phyloP scores from a whole-genome alignment of 1,284 basidiomycete genomes.

The Malassezia japonica region DNA sequence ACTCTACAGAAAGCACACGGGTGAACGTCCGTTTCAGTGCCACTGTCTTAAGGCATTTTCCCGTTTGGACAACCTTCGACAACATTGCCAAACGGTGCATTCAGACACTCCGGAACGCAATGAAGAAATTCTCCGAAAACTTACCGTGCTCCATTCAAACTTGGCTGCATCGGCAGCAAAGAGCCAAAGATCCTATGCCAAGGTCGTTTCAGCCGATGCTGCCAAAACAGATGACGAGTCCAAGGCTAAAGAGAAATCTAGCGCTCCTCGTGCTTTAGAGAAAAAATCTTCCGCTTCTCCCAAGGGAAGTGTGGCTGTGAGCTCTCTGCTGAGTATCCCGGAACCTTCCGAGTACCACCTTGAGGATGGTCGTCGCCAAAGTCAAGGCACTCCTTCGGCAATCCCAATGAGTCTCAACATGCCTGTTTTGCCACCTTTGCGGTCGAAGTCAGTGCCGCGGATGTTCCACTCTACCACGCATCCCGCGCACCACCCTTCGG shows the following conservation, averaged over 20 bases:
- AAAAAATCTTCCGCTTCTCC: background rate
- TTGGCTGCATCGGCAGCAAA: conserved; percentile 53
- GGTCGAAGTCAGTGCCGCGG: no score
- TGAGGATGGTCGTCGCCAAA: no score
- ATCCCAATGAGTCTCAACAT: no score
- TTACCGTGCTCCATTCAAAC: conserved; percentile 71
- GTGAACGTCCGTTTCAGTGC: conserved; percentile 81
- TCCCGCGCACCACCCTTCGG: no score
- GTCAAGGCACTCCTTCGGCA: no score
- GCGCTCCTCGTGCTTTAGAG: no score
- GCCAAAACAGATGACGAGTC: no score
- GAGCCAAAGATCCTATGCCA: conserved; percentile 5
- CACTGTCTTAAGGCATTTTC: conserved; percentile 93
- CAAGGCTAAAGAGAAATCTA: no score
- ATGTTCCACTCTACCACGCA: no score
- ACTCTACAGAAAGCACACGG: conserved; percentile 84
- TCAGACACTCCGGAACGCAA: conserved; percentile 75
- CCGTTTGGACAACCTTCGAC: conserved; percentile 86
- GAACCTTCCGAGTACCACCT: background rate
- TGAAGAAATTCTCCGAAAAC: conserved; percentile 79
- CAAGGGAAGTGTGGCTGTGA: background rate
- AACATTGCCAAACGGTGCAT: conserved; percentile 91
- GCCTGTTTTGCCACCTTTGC: no score
- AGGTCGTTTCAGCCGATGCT: no score
- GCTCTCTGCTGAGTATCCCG: background rate